Evolutionary conservation across 2,329 filamentous ascomycete genomes (phyloP).

Genomic region (Trichoderma semiorbis): DNA sequence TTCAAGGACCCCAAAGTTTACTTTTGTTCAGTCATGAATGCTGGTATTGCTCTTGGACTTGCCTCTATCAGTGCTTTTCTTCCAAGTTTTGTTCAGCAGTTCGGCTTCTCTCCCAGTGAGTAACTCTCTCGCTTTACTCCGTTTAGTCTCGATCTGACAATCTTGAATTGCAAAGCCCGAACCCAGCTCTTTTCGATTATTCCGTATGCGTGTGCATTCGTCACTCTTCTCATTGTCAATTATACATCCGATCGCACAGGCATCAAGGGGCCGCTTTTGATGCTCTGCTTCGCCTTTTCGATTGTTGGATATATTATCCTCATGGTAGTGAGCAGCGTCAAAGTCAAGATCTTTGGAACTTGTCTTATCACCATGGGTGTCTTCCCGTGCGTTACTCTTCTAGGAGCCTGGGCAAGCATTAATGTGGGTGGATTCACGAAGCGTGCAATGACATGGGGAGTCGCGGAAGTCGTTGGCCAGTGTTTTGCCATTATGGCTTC

Average conservation of each 20-base stretch:
- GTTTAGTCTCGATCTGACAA: neutral
- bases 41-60: neutral
- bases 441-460: neutral
- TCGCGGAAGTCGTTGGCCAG: neutral
- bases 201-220: neutral
- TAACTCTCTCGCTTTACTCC: no score
- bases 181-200: neutral
- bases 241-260: neutral
- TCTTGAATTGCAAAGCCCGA: neutral
- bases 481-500: constrained; percentile 5
- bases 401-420: neutral
- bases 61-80: neutral
- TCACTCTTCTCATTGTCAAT: neutral
- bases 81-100: neutral
- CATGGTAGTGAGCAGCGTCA: neutral
- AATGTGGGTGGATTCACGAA: constrained; percentile 1
- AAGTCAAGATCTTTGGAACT: neutral
- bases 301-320: neutral
- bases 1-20: neutral
- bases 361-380: neutral
- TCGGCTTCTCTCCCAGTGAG: neutral
- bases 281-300: neutral
- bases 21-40: neutral
- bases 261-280: neutral
- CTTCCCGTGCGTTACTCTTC: neutral